Base-by-base conservation (phyloP, 2,329 filamentous ascomycete species). In the Pseudogymnoascus sp. region DNA sequence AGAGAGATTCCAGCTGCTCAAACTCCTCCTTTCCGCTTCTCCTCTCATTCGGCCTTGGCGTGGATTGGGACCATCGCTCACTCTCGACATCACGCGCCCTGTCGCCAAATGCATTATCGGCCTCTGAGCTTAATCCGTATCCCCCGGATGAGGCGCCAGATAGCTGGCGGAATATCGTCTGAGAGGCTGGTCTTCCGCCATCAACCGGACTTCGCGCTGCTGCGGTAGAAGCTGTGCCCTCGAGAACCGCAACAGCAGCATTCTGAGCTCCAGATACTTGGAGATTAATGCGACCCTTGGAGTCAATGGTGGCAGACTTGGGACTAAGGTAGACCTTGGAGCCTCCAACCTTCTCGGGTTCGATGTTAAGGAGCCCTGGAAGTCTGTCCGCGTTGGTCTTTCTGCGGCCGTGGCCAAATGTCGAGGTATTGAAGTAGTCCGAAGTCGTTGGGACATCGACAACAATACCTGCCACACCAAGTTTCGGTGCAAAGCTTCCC, bases 381-480 rank as follows among this genome's bases (percentile, higher is more conserved):
- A 16, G 21, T 28, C 38, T 60, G 25, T 60, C 59, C 23, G 40
- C 60, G 34, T 40, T 18, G 12, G 60, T 60, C 40, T 64, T 65
- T 11, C 36, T 34, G 25, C 53, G 18, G 37, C 60, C 40, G 59
- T 60, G 59, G n/a, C 50, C 50, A 56, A 56, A 56, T 18, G 34
- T 50, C 53, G 67, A 66, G 5, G 61, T 63, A 37, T 66, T 42
- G 14, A 53, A 36, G 12, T 67, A 64, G 3, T 62, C 63, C 23
- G 21, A 18, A 16, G 8, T 36, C 34, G 7, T 10, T 11, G 71
- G 71, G 18, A 70, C 36, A 11, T 68, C 64, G 5, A 66, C 63
- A 7, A 73, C 69, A 50, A 75, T 68, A 38, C 73, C 73, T 62
- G 69, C 73, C 6, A 74, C 70, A 44, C 73, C 73, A 1, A 74